Evolutionary conservation across 179 eudicot species (phyloP).

Genomic region (Silene vulgaris): DNA sequence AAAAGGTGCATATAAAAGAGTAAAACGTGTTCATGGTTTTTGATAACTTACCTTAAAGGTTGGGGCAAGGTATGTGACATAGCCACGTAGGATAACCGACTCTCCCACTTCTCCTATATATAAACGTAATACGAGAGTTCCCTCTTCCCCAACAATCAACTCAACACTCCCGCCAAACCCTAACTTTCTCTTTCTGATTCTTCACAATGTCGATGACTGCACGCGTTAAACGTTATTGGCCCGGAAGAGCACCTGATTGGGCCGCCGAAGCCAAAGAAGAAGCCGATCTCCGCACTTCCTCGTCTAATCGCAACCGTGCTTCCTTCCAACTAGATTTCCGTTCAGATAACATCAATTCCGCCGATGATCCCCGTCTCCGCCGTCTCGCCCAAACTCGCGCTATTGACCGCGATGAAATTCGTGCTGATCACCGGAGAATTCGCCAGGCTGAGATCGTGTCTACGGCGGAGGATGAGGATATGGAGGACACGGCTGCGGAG

Average conservation of each 20-base stretch:
- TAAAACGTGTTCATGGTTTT: too few relatives aligned
- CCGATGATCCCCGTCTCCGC: constrained; percentile 80
- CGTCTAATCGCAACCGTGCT: constrained; percentile 30
- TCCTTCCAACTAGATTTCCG: too few relatives aligned
- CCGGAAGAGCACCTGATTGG: constrained; percentile 96
- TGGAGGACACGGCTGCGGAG: constrained; percentile 54
- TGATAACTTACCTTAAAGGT: too few relatives aligned
- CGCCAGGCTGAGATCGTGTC: constrained; percentile 88
- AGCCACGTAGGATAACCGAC: too few relatives aligned
- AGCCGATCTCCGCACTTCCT: constrained; percentile 43
- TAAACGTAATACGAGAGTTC: too few relatives aligned
- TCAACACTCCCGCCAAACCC: too few relatives aligned
- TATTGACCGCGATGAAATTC: constrained; percentile 58
- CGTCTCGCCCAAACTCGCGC: constrained; percentile 63
- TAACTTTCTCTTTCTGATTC: too few relatives aligned
- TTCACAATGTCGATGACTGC: too few relatives aligned
- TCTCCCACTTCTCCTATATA: too few relatives aligned
- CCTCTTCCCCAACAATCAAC: too few relatives aligned
- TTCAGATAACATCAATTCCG: constrained; percentile 25
- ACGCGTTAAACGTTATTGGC: constrained; percentile 58
- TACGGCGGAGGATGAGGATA: constrained; percentile 48
- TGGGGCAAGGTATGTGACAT: too few relatives aligned
- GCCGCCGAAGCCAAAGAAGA: constrained; percentile 78
- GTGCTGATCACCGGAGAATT: constrained; percentile 81
- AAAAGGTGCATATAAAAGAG: too few relatives aligned